These are phyloP conservation scores for Leishmania lainsoni DNA, from an alignment of 208 protist genomes.

Conservation along the genomic window DNA sequence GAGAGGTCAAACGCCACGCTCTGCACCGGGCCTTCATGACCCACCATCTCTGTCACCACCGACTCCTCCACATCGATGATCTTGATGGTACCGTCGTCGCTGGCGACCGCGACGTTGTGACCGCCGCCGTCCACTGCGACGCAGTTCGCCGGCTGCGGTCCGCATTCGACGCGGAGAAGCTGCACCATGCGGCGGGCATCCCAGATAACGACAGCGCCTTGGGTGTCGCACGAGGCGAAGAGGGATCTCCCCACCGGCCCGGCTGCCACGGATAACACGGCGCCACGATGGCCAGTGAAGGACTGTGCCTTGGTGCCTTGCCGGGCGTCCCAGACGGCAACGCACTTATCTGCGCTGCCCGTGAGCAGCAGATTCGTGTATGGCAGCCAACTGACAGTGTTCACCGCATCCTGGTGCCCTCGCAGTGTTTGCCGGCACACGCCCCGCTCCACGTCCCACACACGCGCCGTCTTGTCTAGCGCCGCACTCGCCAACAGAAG, in stretches of 20 bases:
- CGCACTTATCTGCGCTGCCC: slow-evolving; percentile 96
- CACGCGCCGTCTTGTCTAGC: slow-evolving; percentile 94
- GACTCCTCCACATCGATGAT: slow-evolving; percentile 90
- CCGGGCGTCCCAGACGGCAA: slow-evolving; percentile 96
- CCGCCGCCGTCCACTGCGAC: slow-evolving; percentile 74
- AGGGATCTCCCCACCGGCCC: slow-evolving; percentile 4
- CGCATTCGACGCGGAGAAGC: slow-evolving; percentile 54
- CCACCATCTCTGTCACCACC: slow-evolving; percentile 74
- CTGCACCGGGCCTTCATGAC: slow-evolving; percentile 87
- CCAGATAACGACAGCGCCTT: slow-evolving; percentile 92
- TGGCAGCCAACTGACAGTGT: slow-evolving; percentile 92
- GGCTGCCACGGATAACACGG: slow-evolving; percentile 85
- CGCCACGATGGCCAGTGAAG: slow-evolving; percentile 95
- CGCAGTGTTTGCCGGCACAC: slow-evolving; percentile 93
- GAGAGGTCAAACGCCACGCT: slow-evolving; percentile 82
- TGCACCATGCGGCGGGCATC: slow-evolving; percentile 79
- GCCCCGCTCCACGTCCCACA: slow-evolving; percentile 93
- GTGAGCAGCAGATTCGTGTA: slow-evolving; percentile 95
- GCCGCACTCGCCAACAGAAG: slow-evolving; percentile 91
- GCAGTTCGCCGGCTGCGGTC: slow-evolving; percentile 78
- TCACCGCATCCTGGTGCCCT: slow-evolving; percentile 96
- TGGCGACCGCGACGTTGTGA: slow-evolving; percentile 87
- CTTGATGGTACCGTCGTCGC: slow-evolving; percentile 94
- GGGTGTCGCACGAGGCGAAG: slow-evolving; percentile 90
- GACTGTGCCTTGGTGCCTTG: slow-evolving; percentile 93